phyloP scores from a whole-genome alignment of 2,329 filamentous ascomycete genomes.

The Penicillium sp. region DNA sequence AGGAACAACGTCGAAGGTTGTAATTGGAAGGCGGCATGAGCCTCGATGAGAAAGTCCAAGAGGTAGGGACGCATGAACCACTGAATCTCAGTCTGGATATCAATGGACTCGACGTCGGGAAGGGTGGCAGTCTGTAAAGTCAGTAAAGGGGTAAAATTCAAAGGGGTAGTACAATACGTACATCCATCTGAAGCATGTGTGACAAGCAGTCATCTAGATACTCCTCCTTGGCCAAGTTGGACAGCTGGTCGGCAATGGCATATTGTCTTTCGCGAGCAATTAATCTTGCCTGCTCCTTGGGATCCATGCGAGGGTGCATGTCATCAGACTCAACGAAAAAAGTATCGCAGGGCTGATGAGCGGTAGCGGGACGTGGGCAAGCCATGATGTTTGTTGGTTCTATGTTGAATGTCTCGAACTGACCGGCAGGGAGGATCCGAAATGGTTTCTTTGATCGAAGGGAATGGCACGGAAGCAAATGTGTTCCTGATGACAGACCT shows the following conservation, averaged over 20 bases:
- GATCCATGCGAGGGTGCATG: conserved; percentile 55
- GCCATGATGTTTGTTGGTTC: background rate
- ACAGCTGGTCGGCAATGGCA: conserved; percentile 83
- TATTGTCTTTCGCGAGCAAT: conserved; percentile 80
- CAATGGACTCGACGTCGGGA: conserved; percentile 94
- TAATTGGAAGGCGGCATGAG: conserved; percentile 89
- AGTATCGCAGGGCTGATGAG: conserved; percentile 60
- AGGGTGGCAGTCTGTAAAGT: conserved; percentile 69
- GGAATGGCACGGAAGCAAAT: conserved; percentile 36
- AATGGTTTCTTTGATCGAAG: conserved; percentile 21
- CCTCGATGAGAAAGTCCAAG: conserved; percentile 96
- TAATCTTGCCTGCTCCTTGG: conserved; percentile 72
- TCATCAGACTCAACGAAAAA: conserved; percentile 64
- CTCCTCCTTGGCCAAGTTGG: conserved; percentile 77
- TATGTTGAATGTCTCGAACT: conserved; percentile 16
- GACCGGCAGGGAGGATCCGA: conserved; percentile 20
- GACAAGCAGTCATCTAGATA: conserved; percentile 91
- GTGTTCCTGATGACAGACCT: conserved; percentile 37
- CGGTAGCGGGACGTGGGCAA: conserved; percentile 6
- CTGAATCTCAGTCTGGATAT: conserved; percentile 98
- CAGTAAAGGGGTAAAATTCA: background rate
- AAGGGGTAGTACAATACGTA: conserved; percentile 26
- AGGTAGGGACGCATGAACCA: conserved; percentile 99
- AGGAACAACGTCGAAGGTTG: conserved; percentile 94
- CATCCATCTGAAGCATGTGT: conserved; percentile 95